Evolutionary conservation across 2,329 filamentous ascomycete species (phyloP).

Genomic region (Cladorrhinum sp.): DNA sequence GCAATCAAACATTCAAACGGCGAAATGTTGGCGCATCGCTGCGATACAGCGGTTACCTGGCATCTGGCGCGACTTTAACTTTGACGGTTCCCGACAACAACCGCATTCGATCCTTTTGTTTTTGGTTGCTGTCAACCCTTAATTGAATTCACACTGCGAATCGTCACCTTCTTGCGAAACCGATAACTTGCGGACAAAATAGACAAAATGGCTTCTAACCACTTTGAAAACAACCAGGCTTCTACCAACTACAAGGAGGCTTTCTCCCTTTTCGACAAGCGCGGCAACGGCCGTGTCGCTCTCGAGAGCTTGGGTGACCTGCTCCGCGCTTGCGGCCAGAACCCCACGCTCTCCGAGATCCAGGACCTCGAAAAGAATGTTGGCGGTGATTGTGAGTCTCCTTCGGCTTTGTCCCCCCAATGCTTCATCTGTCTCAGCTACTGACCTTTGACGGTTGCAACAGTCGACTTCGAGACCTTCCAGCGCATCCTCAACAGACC

Average conservation of each 20-base stretch:
- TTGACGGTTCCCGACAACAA: not conserved
- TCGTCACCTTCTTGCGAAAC: not conserved
- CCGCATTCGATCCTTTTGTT: not conserved
- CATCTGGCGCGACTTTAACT: slow-evolving; percentile 7
- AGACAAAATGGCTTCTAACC: slow-evolving; percentile 49
- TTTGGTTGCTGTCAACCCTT: not conserved
- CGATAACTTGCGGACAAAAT: not conserved
- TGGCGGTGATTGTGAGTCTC: slow-evolving; percentile 80
- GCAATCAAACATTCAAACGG: slow-evolving; percentile 20
- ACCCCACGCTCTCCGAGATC: slow-evolving; percentile 93
- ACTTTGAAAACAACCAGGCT: slow-evolving; percentile 56
- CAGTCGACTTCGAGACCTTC: slow-evolving; percentile 98
- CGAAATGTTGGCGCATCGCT: slow-evolving; percentile 19
- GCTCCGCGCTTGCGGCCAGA: slow-evolving; percentile 94
- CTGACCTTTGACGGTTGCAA: slow-evolving; percentile 7
- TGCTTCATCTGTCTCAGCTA: not conserved
- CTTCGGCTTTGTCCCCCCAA: slow-evolving; percentile 1
- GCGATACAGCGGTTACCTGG: slow-evolving; percentile 9
- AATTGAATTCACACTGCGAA: not conserved
- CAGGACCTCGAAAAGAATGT: slow-evolving; percentile 86
- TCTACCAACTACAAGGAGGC: slow-evolving; percentile 99
- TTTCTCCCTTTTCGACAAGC: slow-evolving; percentile 99
- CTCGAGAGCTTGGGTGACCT: slow-evolving; percentile 88
- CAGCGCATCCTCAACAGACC: slow-evolving; percentile 95
- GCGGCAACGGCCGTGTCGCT: slow-evolving; percentile 87